Conservation (phyloP, 805 yeast genomes). For the Kodamaea nitidulidarum region DNA sequence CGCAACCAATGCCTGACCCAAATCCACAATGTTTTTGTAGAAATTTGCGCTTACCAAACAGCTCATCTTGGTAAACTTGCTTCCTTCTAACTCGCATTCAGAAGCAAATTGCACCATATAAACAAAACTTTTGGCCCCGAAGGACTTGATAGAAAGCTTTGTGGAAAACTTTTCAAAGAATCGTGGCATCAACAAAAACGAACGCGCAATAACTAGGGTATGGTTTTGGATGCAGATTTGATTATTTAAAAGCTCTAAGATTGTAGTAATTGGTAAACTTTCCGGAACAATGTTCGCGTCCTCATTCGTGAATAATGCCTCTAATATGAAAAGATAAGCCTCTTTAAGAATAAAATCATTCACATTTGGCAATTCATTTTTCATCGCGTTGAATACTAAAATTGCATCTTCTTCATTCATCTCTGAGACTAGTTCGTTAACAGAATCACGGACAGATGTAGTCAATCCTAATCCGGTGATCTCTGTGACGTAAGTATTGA, state of each 20-base stretch:
- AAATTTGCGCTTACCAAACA: slow-evolving; percentile 52
- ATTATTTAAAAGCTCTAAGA: slow-evolving; percentile 8
- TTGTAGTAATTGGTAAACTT: slow-evolving; percentile 8
- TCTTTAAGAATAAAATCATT: slow-evolving; percentile 34
- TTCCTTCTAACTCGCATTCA: slow-evolving; percentile 9
- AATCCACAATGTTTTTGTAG: slow-evolving; percentile 33
- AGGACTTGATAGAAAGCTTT: slow-evolving; percentile 23
- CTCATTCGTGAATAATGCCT: slow-evolving; percentile 41
- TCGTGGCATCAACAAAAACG: slow-evolving; percentile 52
- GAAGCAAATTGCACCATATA: slow-evolving; percentile 26
- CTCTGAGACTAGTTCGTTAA: slow-evolving; percentile 53
- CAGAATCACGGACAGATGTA: slow-evolving; percentile 54
- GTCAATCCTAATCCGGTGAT: slow-evolving; percentile 63
- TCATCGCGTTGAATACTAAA: slow-evolving; percentile 4
- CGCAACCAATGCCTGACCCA: slow-evolving; percentile 11
- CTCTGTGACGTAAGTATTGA: slow-evolving; percentile 66
- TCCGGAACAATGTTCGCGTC: slow-evolving; percentile 19
- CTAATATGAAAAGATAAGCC: slow-evolving; percentile 38
- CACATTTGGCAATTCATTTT: background rate
- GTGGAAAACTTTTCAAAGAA: slow-evolving; percentile 50
- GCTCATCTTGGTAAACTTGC: slow-evolving; percentile 24
- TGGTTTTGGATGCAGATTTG: slow-evolving; percentile 20
- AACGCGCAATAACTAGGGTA: slow-evolving; percentile 39
- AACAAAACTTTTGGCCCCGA: slow-evolving; percentile 28
- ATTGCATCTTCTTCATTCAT: slow-evolving; percentile 40